phyloP scores from a whole-genome alignment of 2,329 filamentous ascomycete species.

The Dactylellina sp. region DNA sequence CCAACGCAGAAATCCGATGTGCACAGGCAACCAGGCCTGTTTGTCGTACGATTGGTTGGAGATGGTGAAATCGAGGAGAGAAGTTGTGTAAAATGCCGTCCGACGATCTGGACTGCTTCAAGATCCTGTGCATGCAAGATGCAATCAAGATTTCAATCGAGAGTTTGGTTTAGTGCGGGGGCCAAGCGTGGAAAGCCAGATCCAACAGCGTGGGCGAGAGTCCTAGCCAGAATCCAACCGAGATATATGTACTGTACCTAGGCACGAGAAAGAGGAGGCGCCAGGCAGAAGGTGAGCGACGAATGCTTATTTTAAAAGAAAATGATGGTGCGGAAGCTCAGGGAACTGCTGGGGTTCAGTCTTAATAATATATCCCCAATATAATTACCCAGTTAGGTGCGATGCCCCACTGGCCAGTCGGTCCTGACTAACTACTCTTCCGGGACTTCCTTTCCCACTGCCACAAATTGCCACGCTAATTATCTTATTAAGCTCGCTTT shows the following conservation, averaged over 20 bases:
- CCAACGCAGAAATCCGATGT: conserved; percentile 9
- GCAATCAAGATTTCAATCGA: conserved; percentile 22
- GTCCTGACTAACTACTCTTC: conserved; percentile 12
- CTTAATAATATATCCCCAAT: conserved; percentile 1
- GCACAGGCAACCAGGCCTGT: conserved; percentile 37
- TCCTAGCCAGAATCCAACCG: no score
- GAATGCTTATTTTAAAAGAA: conserved; percentile 18
- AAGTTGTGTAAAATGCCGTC: conserved; percentile 34
- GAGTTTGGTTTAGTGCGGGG: no score
- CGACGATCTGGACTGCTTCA: neutral
- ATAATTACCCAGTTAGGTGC: neutral
- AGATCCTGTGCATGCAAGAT: conserved; percentile 7
- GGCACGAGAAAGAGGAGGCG: conserved; percentile 3
- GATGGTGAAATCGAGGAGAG: conserved; percentile 43
- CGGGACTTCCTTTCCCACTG: conserved; percentile 23
- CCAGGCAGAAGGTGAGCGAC: conserved; percentile 11
- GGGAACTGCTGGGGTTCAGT: neutral
- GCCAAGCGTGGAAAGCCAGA: conserved; percentile 24
- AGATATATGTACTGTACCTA: no score
- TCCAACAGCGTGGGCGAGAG: conserved; percentile 30
- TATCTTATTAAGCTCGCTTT: neutral
- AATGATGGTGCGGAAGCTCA: conserved; percentile 9
- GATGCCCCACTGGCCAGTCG: neutral
- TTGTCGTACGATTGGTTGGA: conserved; percentile 16
- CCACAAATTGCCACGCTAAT: conserved; percentile 14